Evolutionary conservation across 1,139 yeast species (phyloP), one percentile per base, ranked within the genome.

Genomic region (Yamadazyma dendronema): DNA sequence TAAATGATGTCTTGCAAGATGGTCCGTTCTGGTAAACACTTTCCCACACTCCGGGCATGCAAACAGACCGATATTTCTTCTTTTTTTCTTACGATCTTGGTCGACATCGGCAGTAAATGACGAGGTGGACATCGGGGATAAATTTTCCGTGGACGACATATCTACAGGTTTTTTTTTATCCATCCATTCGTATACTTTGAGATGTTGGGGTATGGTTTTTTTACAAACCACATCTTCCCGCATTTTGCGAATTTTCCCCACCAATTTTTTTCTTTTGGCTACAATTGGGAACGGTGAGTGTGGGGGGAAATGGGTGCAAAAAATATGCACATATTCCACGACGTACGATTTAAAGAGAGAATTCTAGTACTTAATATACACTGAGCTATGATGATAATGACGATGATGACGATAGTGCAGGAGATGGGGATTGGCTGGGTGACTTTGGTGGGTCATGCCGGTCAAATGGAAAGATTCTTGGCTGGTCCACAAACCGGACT

Each of bases 1-100:
- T 34, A 71, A 55, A 47, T 67, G 65, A 44, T 71, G 76, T 29
- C 76, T 49, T 1, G 74, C 62, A 24, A 71, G 47, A 48, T 71
- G 76, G 46, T 71, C 76, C 2, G 73, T 65, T 30, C 76, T 48
- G 17, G 69, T 59, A 38, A 71, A 71, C 12, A 66, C 62, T 41
- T 70, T 71, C 30, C 61, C 60, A 47, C 76, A 71, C 39, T 67
- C 62, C 4, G 59, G 60, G 43, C 61, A 56, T 0, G 56, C 52
- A 32, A 47, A 56, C 9, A 44, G 44, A 2, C 61, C 61, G 3
- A 49, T 9, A 26, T 39, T 39, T 27, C 53, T 33, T 21, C 37
- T 39, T 32, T 47, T 47, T 31, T 34, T 37, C 33, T 33, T 37
- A 21, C 27, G 30, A 4, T 40, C 39, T 3, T 12, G 21, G 14